Evolutionary conservation across 371 early-diverging fungal genomes (phyloP), one percentile per base, ranked within the genome.

Genomic region (Rhizopus arrhizus): DNA sequence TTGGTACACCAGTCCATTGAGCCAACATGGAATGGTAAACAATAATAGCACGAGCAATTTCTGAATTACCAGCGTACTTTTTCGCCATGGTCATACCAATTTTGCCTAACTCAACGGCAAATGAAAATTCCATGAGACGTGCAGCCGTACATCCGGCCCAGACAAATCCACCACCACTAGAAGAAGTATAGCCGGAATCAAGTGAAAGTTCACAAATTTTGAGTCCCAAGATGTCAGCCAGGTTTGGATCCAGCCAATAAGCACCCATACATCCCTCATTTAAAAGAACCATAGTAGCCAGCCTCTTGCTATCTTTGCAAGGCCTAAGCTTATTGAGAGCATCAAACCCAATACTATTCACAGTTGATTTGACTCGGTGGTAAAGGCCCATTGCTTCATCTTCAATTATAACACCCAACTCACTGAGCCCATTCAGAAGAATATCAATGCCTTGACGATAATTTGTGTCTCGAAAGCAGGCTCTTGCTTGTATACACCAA

Each of bases 231-330:
- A 56, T 64, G n/a, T 73, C 74, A 12, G 74, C 65, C 10, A 79
- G 55, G 13, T 55, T 56, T 3, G 72, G 76, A 35, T 67, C 61
- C 7, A 76, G 53, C 79, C 76, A 75, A 43, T 75, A 73, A 12
- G 76, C 76, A n/a, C 73, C 72, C 2, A 65, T 68, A 31, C 76
- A 74, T 2, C 72, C 74, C 47, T 79, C 79, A 36, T 72, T 67
- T 12, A 79, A 36, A 3, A 76, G 46, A 12, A 67, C 42, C 77
- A 76, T 76, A 48, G 66, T 64, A 1, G 73, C 71, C 35, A 71
- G 50, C 9, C 64, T 62, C 3, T 64, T 61, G 12, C 36, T 42
- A 15, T 71, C 64, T 5, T 61, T 50, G 36, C 77, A 76, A 0
- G 61, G 69, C 3, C 64, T 59, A 0, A 60, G 53, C 9, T 56